Conservation (phyloP, 139 green algal genomes). For the Coccomyxa sp. region DNA sequence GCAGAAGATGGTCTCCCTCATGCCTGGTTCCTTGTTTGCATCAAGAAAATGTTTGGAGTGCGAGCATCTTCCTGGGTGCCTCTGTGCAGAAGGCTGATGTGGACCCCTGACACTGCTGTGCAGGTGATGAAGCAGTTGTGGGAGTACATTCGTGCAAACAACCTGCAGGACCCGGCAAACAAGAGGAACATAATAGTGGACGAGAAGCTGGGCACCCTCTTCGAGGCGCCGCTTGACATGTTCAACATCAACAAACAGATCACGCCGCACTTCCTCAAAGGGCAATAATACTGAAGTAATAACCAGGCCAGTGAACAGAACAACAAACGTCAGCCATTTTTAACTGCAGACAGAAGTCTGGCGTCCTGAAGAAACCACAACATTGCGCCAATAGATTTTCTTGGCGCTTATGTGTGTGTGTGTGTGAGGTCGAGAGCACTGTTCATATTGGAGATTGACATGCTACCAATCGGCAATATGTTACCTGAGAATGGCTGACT, state of each 20-base stretch:
- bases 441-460: too few relatives aligned
- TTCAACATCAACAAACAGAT: conserved; percentile 83
- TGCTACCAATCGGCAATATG: too few relatives aligned
- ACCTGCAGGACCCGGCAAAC: conserved; percentile 73
- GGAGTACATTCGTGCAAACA: conserved; percentile 76
- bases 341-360: too few relatives aligned
- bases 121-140: conserved; percentile 78
- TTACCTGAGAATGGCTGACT: too few relatives aligned
- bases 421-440: too few relatives aligned
- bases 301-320: too few relatives aligned
- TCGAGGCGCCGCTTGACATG: conserved; percentile 57
- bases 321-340: too few relatives aligned
- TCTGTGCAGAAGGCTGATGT: neutral
- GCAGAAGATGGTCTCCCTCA: too few relatives aligned
- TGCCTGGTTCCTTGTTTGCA: neutral
- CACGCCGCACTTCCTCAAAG: conserved; percentile 45
- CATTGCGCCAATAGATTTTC: too few relatives aligned
- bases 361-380: too few relatives aligned
- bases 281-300: neutral
- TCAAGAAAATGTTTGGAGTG: neutral
- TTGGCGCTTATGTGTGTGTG: too few relatives aligned
- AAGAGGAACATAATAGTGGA: conserved; percentile 53
- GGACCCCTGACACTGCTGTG: neutral
- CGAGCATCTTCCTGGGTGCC: neutral
- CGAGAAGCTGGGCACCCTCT: conserved; percentile 11